Conservation (phyloP, 345 rosid species). For the Gossypium longicalyx region DNA sequence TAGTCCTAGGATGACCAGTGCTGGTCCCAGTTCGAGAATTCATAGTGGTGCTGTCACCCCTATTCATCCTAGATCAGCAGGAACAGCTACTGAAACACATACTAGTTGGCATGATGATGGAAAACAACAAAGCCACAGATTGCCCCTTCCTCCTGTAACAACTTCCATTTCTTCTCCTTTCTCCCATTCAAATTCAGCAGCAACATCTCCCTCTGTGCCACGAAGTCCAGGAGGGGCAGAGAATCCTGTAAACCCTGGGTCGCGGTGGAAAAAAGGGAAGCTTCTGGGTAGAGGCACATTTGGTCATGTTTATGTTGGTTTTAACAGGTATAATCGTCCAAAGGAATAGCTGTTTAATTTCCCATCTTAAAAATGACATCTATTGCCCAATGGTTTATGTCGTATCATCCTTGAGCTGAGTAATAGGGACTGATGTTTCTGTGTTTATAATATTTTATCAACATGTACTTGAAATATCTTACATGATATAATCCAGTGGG, state of each 20-base stretch:
- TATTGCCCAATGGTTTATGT: neutral
- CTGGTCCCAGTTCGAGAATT: constrained; percentile 94
- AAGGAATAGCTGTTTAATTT: neutral
- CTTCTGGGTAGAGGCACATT: constrained; percentile 78
- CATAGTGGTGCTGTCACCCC: constrained; percentile 99
- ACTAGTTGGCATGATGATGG: constrained; percentile 69
- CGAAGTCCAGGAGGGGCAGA: constrained; percentile 74
- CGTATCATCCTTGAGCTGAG: neutral
- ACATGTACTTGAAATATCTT: neutral
- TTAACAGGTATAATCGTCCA: constrained; percentile 47
- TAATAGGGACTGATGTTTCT: constrained; percentile 6
- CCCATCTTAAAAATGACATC: neutral
- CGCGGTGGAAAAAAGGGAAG: constrained; percentile 74
- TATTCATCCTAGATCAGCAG: constrained; percentile 85
- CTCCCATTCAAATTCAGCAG: constrained; percentile 62
- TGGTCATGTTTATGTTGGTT: constrained; percentile 74
- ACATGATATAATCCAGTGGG: neutral
- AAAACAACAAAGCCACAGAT: constrained; percentile 76
- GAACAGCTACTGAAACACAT: constrained; percentile 60
- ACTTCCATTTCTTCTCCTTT: constrained; percentile 52
- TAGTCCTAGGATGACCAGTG: constrained; percentile 95
- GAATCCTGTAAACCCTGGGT: constrained; percentile 49
- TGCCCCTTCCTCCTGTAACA: constrained; percentile 82
- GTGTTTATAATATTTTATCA: constrained; percentile 4
- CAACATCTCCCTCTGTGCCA: constrained; percentile 69